phyloP scores from a whole-genome alignment of 2,329 filamentous ascomycete species.

The Talaromyces sp. region DNA sequence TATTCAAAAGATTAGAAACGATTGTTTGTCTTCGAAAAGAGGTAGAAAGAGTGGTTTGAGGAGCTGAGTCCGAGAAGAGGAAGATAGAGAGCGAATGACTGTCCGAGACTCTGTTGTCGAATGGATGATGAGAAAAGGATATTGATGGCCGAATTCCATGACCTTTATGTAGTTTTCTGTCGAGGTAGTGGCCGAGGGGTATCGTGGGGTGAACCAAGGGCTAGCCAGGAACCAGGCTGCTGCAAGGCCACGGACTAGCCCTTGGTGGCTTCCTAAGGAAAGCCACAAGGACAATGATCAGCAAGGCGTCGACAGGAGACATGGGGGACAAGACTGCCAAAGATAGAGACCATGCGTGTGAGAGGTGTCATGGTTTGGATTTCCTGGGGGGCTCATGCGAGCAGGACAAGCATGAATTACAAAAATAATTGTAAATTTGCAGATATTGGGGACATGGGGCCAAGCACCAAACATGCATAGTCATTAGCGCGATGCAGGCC shows the following conservation, averaged over 20 bases:
- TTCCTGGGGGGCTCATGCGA: not conserved
- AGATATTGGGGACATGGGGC: not conserved
- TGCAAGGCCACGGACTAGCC: slow-evolving; percentile 28
- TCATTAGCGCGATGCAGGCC: slow-evolving; percentile 3
- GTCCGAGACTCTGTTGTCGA: slow-evolving; percentile 20
- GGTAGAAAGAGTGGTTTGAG: slow-evolving; percentile 15
- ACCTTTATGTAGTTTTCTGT: slow-evolving; percentile 25
- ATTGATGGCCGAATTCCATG: slow-evolving; percentile 1
- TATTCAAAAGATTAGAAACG: slow-evolving; percentile 7
- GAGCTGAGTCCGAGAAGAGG: slow-evolving; percentile 9
- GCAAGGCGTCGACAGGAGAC: slow-evolving; percentile 20
- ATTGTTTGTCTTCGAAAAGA: slow-evolving; percentile 4
- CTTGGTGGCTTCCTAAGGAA: slow-evolving; percentile 19
- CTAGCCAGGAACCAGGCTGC: slow-evolving; percentile 17
- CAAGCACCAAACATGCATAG: not conserved
- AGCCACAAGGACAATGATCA: slow-evolving; percentile 23
- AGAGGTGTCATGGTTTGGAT: slow-evolving; percentile 20
- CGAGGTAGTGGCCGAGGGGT: slow-evolving; percentile 5
- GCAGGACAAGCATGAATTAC: not conserved
- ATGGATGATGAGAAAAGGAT: slow-evolving; percentile 17
- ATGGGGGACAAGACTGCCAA: slow-evolving; percentile 10
- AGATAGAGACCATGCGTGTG: slow-evolving; percentile 5
- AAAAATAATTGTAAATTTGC: slow-evolving; percentile 8
- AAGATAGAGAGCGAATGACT: slow-evolving; percentile 23
- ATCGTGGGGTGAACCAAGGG: slow-evolving; percentile 18